These are phyloP conservation scores for Diaporthe sp. DNA, from an alignment of 2,329 filamentous ascomycete genomes.

Conservation along the genomic window DNA sequence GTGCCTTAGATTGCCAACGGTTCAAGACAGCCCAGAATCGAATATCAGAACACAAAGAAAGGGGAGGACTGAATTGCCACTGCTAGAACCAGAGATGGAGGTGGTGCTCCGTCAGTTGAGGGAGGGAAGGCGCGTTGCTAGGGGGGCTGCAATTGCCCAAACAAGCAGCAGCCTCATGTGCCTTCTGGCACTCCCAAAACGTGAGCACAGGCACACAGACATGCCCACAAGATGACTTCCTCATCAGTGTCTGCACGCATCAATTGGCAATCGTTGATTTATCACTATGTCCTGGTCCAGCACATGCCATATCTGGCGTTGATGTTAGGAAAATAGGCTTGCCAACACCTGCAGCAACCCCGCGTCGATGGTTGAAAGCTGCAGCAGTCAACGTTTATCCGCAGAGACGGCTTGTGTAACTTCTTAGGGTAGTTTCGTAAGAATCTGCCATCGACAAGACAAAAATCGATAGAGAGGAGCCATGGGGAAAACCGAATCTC, in stretches of 20 bases:
- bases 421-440: neutral
- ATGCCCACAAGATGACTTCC: too few relatives aligned
- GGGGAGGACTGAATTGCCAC: neutral
- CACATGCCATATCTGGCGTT: too few relatives aligned
- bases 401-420: neutral
- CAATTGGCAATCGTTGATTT: neutral
- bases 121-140: constrained; percentile 22
- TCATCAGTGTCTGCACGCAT: neutral
- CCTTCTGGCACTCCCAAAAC: too few relatives aligned
- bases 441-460: neutral
- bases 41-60: neutral
- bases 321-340: neutral
- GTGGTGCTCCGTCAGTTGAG: neutral
- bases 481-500: constrained; percentile 10
- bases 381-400: neutral
- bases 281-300: too few relatives aligned
- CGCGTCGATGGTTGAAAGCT: neutral
- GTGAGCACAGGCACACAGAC: neutral
- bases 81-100: neutral
- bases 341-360: neutral
- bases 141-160: neutral
- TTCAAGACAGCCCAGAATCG: neutral
- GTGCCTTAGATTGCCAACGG: neutral
- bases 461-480: neutral
- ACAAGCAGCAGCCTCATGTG: neutral